Evolutionary conservation across 2,329 filamentous ascomycete species (phyloP).

Genomic region (Cladobotryum protrusum): DNA sequence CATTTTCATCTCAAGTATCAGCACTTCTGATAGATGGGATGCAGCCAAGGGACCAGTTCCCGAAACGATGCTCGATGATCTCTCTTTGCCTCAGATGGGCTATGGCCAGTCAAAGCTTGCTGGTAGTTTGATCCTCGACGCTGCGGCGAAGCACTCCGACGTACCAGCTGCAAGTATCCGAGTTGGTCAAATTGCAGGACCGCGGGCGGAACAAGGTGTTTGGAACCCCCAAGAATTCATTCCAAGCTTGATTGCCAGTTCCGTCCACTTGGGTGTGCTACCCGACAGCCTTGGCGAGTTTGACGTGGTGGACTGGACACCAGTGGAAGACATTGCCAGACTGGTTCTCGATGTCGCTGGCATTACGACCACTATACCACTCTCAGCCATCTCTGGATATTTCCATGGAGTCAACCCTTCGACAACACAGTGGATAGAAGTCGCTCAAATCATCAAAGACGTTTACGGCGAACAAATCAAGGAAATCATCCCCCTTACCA

Average conservation of each 20-base stretch:
- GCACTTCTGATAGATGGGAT: conserved; percentile 30
- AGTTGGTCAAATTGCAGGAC: conserved; percentile 43
- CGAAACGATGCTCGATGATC: conserved; percentile 31
- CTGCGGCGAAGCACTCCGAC: conserved; percentile 27
- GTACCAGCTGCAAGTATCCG: conserved; percentile 36
- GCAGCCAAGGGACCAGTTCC: conserved; percentile 26
- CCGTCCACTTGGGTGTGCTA: conserved; percentile 39
- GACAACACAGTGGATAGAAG: conserved; percentile 32
- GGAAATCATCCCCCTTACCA: conserved; percentile 32
- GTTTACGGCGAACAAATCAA: conserved; percentile 35
- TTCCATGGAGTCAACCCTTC: conserved; percentile 47
- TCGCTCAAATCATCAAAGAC: conserved; percentile 34
- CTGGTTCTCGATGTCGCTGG: conserved; percentile 42
- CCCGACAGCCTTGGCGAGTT: conserved; percentile 39
- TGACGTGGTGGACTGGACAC: conserved; percentile 48
- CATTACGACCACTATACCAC: conserved; percentile 18
- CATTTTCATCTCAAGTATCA: conserved; percentile 39
- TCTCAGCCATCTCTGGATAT: conserved; percentile 27
- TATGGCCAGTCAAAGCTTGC: conserved; percentile 43
- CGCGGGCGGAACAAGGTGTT: conserved; percentile 32
- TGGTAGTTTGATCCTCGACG: conserved; percentile 32
- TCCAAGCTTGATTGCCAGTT: conserved; percentile 45
- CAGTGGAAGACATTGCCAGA: conserved; percentile 41
- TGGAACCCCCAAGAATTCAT: conserved; percentile 58
- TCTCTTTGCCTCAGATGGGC: conserved; percentile 24